A percentile compares a stretch with the other conserved stretches of the same genome.
phyloP scores from a whole-genome alignment of 2,329 filamentous ascomycete species.

The Cladophialophora carrionii region DNA sequence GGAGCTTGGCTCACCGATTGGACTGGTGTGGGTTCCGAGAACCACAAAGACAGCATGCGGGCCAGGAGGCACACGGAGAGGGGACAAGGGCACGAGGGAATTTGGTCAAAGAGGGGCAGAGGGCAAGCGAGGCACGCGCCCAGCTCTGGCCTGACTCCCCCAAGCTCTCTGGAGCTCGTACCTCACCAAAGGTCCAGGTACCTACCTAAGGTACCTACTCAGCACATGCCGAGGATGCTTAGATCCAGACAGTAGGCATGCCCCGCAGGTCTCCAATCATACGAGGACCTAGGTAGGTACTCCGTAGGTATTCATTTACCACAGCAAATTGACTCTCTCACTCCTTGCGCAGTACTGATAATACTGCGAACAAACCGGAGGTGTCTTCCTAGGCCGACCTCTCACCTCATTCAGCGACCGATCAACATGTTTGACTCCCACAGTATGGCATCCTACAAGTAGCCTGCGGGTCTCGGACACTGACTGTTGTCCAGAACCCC shows the following conservation, averaged over 20 bases:
- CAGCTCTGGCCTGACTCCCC: neutral
- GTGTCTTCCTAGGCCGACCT: neutral
- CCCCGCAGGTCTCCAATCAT: neutral
- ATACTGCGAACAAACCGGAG: neutral
- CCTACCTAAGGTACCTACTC: neutral
- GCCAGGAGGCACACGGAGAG: neutral
- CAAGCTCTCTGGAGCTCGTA: neutral
- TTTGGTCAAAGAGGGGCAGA: conserved; percentile 10
- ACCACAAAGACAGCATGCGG: neutral
- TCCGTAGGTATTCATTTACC: no score
- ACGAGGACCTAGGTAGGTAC: no score
- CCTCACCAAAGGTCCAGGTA: conserved; percentile 5
- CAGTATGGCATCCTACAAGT: conserved; percentile 41
- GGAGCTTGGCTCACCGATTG: conserved; percentile 12
- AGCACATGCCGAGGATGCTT: no score
- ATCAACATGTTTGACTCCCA: conserved; percentile 51
- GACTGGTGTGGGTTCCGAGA: neutral
- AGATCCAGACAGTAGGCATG: no score
- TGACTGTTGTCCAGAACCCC: conserved; percentile 61
- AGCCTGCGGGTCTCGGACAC: conserved; percentile 1
- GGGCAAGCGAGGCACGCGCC: conserved; percentile 27
- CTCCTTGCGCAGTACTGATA: neutral
- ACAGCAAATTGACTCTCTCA: neutral
- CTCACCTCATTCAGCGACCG: neutral
- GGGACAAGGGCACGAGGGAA: neutral